Evolutionary conservation across 176 grass and related monocot genomes (phyloP).

Genomic region (Rhynchospora breviuscula): DNA sequence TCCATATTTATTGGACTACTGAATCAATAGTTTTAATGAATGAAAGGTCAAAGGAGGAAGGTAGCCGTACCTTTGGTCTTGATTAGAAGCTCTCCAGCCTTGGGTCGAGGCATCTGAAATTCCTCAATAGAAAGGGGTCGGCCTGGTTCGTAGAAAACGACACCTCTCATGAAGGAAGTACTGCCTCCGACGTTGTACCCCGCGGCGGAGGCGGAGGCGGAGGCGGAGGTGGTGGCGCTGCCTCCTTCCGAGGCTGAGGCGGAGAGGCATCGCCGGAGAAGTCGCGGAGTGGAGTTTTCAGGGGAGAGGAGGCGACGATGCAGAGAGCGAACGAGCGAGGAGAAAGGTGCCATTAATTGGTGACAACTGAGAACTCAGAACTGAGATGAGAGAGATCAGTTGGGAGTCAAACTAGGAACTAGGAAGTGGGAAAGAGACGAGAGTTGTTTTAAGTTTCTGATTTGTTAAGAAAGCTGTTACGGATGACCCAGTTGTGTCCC

Average conservation of each 20-base stretch:
- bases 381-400: neutral
- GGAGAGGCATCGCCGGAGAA: slow-evolving; percentile 33
- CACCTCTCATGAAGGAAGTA: slow-evolving; percentile 70
- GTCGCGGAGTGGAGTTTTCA: neutral
- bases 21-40: neutral
- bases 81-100: slow-evolving; percentile 90
- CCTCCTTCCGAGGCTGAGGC: neutral
- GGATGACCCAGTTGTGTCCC: neutral
- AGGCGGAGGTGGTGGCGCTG: slow-evolving; percentile 23
- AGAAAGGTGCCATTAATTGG: slow-evolving; percentile 39
- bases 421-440: neutral
- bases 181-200: slow-evolving; percentile 73
- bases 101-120: slow-evolving; percentile 85
- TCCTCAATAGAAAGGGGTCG: slow-evolving; percentile 87
- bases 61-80: slow-evolving; percentile 68
- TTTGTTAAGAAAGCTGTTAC: neutral
- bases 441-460: neutral
- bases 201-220: slow-evolving; percentile 21
- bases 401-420: no score
- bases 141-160: slow-evolving; percentile 95
- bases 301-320: slow-evolving; percentile 38
- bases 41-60: neutral
- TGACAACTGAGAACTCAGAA: neutral
- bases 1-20: neutral
- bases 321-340: slow-evolving; percentile 36